phyloP scores from a whole-genome alignment of 2,329 filamentous ascomycete species.

The Diplodia scrobiculata region DNA sequence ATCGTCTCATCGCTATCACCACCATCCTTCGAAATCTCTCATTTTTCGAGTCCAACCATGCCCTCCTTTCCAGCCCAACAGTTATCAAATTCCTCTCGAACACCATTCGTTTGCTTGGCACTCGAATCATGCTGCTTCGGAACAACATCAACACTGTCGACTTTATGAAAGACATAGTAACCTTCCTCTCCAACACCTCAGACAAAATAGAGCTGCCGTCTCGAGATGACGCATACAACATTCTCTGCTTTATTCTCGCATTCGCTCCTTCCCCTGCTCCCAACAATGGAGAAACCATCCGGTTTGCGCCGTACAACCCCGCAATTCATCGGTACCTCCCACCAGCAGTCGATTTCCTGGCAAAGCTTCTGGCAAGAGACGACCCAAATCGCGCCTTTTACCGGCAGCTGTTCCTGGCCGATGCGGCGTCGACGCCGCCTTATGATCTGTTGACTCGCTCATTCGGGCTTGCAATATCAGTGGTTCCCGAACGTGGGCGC shows the following conservation, averaged over 20 bases:
- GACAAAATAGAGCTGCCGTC: conserved; percentile 77
- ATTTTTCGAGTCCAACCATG: conserved; percentile 77
- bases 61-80: conserved; percentile 69
- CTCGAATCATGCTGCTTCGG: conserved; percentile 80
- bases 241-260: conserved; percentile 85
- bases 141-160: conserved; percentile 84
- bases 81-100: conserved; percentile 83
- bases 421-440: conserved; percentile 64
- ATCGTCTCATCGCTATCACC: conserved; percentile 84
- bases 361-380: conserved; percentile 87
- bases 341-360: conserved; percentile 83
- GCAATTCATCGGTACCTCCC: conserved; percentile 83
- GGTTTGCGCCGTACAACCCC: conserved; percentile 81
- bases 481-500: conserved; percentile 73
- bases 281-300: conserved; percentile 56
- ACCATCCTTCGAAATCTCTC: conserved; percentile 92
- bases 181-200: conserved; percentile 85
- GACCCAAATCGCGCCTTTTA: conserved; percentile 89
- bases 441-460: conserved; percentile 82
- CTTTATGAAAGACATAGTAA: conserved; percentile 94
- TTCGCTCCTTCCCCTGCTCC: conserved; percentile 83
- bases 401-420: conserved; percentile 75
- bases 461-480: conserved; percentile 82
- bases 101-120: conserved; percentile 83
- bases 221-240: conserved; percentile 80